Conservation (phyloP, 345 rosid species). For the Ailanthus altissimus region DNA sequence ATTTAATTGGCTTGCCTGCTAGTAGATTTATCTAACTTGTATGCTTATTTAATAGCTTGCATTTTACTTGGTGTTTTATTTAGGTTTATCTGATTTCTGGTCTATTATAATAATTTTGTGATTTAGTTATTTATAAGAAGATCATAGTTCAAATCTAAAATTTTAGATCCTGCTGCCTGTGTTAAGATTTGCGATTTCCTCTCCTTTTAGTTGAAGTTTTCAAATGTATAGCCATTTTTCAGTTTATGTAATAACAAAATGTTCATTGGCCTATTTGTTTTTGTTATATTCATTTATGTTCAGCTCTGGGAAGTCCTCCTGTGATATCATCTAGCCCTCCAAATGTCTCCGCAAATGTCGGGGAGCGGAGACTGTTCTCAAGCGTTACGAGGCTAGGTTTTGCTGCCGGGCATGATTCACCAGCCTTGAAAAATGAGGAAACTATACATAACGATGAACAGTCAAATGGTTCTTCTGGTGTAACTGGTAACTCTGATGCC, state of each 20-base stretch:
- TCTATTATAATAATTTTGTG: not conserved
- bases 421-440: slow-evolving; percentile 65
- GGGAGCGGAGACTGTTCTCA: slow-evolving; percentile 78
- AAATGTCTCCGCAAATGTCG: slow-evolving; percentile 25
- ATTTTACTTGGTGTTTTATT: not conserved
- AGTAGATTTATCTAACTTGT: not conserved
- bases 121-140: not conserved
- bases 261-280: not conserved
- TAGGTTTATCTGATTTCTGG: not conserved
- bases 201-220: slow-evolving; percentile 6
- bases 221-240: not conserved
- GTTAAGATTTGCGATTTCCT: not conserved
- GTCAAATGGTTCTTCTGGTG: slow-evolving; percentile 46
- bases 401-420: slow-evolving; percentile 92
- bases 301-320: slow-evolving; percentile 72
- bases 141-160: not conserved
- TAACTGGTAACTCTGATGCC: slow-evolving; percentile 26
- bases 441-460: slow-evolving; percentile 35
- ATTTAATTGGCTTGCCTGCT: not conserved
- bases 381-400: slow-evolving; percentile 86
- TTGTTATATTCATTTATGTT: not conserved
- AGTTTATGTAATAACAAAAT: not conserved
- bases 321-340: slow-evolving; percentile 68
- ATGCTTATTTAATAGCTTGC: not conserved
- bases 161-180: not conserved